Evolutionary conservation across 345 rosid genomes (phyloP), one percentile per base, ranked within the genome.

Genomic region (Citrus sp.): DNA sequence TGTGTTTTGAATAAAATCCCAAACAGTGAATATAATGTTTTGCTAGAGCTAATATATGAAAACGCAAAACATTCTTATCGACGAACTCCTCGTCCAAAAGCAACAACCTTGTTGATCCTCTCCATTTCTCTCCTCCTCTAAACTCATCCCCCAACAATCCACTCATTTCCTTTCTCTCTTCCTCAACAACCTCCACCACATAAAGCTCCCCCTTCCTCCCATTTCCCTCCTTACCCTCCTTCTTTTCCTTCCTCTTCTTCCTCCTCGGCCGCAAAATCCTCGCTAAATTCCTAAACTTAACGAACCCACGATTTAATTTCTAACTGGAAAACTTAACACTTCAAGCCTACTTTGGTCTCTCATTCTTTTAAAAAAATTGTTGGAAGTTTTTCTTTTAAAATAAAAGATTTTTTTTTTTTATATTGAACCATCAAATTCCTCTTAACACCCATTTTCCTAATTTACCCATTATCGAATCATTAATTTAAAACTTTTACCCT

Each of bases 31-130:
- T 30, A 19, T 32, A 32, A 65, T 9, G 5, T 32, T 65, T 34
- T 18, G 35, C 24, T 14, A 30, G 68, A 16, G 40, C 21, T 65
- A 30, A 30, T 35, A 18, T 7, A 7, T 32, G 42, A 18, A 70
- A 13, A 16, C 2, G 4, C 35, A 10, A 62, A 19, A 46, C 77
- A 72, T 78, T 77, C 75, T 85, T 90, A 73, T 84, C 85, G 0
- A 87, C 82, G 64, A 84, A 87, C 49, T 80, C 84, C 86, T 95
- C 96, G 82, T 93, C 98, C 85, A 93, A 89, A 83, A 95, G 94
- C 88, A 95, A 81, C 87, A 95, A 79, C 77, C 98, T 92, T 40
- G 98, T 95, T 2, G 98, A 85, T 25, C 97, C 95, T 51, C 81
- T 91, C 98, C 98, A 95, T 78, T 80, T 87, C 82, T 79, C 83